Evolutionary conservation across 768 basidiomycete species (phyloP).

Genomic region (Xerocomellus intermedius): DNA sequence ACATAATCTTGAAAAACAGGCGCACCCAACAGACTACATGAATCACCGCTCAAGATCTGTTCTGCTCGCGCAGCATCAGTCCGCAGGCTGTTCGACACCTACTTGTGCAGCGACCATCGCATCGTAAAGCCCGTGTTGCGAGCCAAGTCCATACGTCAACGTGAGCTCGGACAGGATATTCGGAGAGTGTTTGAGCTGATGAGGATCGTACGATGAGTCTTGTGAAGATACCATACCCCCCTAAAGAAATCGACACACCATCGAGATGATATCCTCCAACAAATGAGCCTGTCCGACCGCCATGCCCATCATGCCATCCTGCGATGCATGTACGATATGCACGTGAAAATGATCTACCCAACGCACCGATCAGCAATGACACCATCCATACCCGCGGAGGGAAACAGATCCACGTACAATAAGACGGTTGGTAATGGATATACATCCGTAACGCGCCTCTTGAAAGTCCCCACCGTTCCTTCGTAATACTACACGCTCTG

Average conservation of each 20-base stretch:
- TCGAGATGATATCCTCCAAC: conserved; percentile 85
- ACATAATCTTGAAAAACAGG: neutral
- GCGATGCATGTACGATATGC: conserved; percentile 80
- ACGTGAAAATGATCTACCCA: conserved; percentile 87
- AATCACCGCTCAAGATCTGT: neutral
- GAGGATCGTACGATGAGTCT: conserved; percentile 10
- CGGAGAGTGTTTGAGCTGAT: conserved; percentile 61
- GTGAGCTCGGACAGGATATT: conserved; percentile 69
- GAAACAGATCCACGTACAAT: conserved; percentile 56
- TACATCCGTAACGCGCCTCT: conserved; percentile 70
- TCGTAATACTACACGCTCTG: conserved; percentile 51
- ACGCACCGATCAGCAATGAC: neutral
- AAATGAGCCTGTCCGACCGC: conserved; percentile 89
- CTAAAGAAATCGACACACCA: conserved; percentile 46
- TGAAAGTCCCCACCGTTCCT: conserved; percentile 64
- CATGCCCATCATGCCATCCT: conserved; percentile 61
- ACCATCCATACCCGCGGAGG: neutral
- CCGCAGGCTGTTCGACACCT: neutral
- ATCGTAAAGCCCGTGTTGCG: conserved; percentile 69
- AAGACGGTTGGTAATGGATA: conserved; percentile 94
- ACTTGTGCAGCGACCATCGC: conserved; percentile 41
- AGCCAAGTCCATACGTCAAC: conserved; percentile 79
- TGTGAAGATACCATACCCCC: no score
- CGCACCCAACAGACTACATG: neutral
- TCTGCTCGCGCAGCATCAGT: neutral